These are phyloP conservation scores for Xylaria venustula DNA, from an alignment of 495 filamentous ascomycete species.

Conservation along the genomic window DNA sequence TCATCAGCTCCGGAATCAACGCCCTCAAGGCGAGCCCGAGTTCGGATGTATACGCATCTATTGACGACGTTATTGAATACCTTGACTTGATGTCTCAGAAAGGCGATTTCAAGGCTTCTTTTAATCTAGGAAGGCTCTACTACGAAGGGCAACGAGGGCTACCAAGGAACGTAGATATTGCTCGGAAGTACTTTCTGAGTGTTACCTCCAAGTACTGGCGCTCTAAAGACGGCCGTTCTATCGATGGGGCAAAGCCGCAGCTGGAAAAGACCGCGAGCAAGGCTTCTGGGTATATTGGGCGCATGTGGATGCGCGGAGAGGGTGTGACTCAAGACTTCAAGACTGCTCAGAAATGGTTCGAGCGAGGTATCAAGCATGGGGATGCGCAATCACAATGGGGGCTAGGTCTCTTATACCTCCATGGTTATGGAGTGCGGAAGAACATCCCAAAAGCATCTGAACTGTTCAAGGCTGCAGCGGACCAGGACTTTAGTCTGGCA, in stretches of 20 bases:
- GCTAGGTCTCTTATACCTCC: constrained; percentile 80
- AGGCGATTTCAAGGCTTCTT: constrained; percentile 88
- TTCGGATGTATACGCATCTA: constrained; percentile 72
- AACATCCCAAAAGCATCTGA: constrained; percentile 73
- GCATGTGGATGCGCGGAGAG: constrained; percentile 92
- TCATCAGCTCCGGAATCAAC: constrained; percentile 85
- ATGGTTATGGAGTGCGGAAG: constrained; percentile 76
- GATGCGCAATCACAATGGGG: constrained; percentile 86
- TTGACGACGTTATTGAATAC: constrained; percentile 94
- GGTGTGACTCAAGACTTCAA: constrained; percentile 77
- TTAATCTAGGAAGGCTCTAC: constrained; percentile 81
- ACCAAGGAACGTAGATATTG: constrained; percentile 67
- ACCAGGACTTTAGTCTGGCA: constrained; percentile 79
- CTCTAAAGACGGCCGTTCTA: constrained; percentile 47
- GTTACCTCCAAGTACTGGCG: constrained; percentile 88
- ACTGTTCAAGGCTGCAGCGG: constrained; percentile 79
- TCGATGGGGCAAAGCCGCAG: constrained; percentile 46
- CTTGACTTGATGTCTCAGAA: constrained; percentile 91
- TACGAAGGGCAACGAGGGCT: constrained; percentile 84
- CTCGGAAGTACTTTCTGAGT: constrained; percentile 78
- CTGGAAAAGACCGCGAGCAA: constrained; percentile 85
- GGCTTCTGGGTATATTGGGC: constrained; percentile 85
- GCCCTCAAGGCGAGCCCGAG: constrained; percentile 67
- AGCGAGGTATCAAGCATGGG: constrained; percentile 71
- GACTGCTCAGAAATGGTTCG: constrained; percentile 82